These are phyloP conservation scores for Xylaria sp. DNA, from an alignment of 2,329 filamentous ascomycete genomes.

Conservation along the genomic window DNA sequence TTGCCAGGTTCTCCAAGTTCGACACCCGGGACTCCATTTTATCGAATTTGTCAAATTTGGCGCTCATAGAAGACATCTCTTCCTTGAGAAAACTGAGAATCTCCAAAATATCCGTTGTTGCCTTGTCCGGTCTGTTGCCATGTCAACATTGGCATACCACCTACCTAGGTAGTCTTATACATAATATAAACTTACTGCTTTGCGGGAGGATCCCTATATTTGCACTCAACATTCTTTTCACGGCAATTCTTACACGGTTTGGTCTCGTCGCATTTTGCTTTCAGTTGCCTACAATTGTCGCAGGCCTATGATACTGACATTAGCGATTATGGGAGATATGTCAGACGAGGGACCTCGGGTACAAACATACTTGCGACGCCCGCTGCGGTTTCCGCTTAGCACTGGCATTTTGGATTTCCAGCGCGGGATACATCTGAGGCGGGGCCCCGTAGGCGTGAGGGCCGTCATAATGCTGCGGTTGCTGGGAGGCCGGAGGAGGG, in stretches of 20 bases:
- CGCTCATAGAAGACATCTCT: constrained; percentile 49
- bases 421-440: constrained; percentile 48
- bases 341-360: constrained; percentile 13
- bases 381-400: constrained; percentile 72
- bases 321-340: constrained; percentile 34
- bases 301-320: constrained; percentile 72
- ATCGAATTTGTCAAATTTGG: constrained; percentile 47
- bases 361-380: constrained; percentile 66
- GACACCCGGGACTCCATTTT: constrained; percentile 53
- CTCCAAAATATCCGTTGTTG: constrained; percentile 68
- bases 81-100: constrained; percentile 54
- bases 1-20: constrained; percentile 52
- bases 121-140: constrained; percentile 64
- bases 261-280: constrained; percentile 91
- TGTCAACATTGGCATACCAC: constrained; percentile 13
- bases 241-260: constrained; percentile 87
- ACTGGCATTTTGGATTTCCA: constrained; percentile 53
- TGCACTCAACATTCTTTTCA: constrained; percentile 84
- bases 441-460: constrained; percentile 54
- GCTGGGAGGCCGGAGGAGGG: constrained; percentile 45
- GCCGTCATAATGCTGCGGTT: constrained; percentile 45
- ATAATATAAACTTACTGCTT: constrained; percentile 80
- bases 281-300: constrained; percentile 85
- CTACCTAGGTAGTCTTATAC: neutral
- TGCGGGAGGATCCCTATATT: constrained; percentile 89